A percentile compares a stretch with the other conserved stretches of the same genome.
Evolutionary conservation across 208 protist species (phyloP).

Genomic region (Acanthamoeba divionensis): DNA sequence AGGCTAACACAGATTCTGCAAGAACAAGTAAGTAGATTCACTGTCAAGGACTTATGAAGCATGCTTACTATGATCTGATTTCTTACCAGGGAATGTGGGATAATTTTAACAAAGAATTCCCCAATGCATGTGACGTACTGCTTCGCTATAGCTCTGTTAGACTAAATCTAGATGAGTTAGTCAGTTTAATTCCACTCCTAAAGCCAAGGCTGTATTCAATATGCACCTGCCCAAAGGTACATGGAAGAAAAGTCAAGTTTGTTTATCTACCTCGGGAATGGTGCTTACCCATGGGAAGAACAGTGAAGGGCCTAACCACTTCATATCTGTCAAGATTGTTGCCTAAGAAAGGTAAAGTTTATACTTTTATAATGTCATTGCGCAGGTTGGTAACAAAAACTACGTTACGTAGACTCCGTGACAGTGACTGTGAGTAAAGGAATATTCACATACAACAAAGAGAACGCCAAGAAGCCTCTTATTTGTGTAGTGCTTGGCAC

Average conservation of each 20-base stretch:
- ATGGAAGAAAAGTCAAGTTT: neutral
- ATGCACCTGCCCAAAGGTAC: constrained; percentile 1
- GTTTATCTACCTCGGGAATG: constrained; percentile 21
- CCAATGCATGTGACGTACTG: neutral
- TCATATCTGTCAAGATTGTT: neutral
- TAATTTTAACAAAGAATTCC: neutral
- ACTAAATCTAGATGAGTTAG: neutral
- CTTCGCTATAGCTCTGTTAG: constrained; percentile 19
- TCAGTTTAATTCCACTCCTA: constrained; percentile 29
- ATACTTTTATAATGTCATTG: neutral
- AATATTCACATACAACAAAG: neutral
- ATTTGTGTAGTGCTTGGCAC: constrained; percentile 1
- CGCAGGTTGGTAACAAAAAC: neutral
- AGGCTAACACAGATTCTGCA: neutral
- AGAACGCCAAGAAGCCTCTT: neutral
- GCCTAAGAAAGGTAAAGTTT: neutral
- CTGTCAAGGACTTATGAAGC: neutral
- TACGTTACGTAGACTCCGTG: neutral
- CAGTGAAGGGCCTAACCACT: constrained; percentile 7
- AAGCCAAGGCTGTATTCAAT: constrained; percentile 5
- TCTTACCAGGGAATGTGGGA: neutral
- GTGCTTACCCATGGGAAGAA: neutral
- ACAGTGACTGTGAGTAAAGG: neutral
- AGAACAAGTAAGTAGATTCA: neutral
- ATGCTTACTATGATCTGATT: neutral